Percentiles rank a stretch among this genome's conserved stretches.
Evolutionary conservation across 441 rosid genomes (phyloP).

Genomic region (Mallotus japonicus): DNA sequence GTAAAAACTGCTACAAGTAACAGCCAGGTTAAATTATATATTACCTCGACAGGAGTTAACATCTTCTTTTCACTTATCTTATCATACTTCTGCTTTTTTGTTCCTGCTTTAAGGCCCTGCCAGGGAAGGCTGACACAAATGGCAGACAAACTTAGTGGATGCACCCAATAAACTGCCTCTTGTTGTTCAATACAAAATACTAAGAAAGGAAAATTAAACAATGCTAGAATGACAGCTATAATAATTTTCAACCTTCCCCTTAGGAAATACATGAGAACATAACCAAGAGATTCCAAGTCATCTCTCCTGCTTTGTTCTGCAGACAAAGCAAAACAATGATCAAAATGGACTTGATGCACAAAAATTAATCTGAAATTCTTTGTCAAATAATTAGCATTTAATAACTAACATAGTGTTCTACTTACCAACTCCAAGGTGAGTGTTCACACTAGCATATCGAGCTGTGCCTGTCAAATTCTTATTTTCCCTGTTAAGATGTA

Average conservation of each 20-base stretch:
- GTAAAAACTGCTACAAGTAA: not conserved
- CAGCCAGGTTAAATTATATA: slow-evolving; percentile 6
- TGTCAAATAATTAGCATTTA: not conserved
- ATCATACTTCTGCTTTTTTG: slow-evolving; percentile 86
- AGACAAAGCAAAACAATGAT: slow-evolving; percentile 22
- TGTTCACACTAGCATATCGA: slow-evolving; percentile 83
- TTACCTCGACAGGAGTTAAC: slow-evolving; percentile 71
- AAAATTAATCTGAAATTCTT: slow-evolving; percentile 13
- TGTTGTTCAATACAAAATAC: not conserved
- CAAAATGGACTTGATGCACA: not conserved
- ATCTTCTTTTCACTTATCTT: slow-evolving; percentile 82
- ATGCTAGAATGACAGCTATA: not conserved
- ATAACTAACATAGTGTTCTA: slow-evolving; percentile 16
- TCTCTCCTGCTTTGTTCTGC: slow-evolving; percentile 86
- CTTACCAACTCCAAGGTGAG: slow-evolving; percentile 84
- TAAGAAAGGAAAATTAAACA: slow-evolving; percentile 21
- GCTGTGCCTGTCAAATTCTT: slow-evolving; percentile 86
- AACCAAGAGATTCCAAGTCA: slow-evolving; percentile 83
- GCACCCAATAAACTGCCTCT: not conserved
- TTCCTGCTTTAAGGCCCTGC: slow-evolving; percentile 86
- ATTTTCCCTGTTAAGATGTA: slow-evolving; percentile 53
- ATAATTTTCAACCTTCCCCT: slow-evolving; percentile 59
- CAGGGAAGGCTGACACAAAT: slow-evolving; percentile 67
- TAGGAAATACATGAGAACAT: slow-evolving; percentile 77
- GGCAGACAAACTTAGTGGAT: slow-evolving; percentile 19